Base-by-base conservation (phyloP, 2,329 filamentous ascomycete species). In the Claviceps purpurea region DNA sequence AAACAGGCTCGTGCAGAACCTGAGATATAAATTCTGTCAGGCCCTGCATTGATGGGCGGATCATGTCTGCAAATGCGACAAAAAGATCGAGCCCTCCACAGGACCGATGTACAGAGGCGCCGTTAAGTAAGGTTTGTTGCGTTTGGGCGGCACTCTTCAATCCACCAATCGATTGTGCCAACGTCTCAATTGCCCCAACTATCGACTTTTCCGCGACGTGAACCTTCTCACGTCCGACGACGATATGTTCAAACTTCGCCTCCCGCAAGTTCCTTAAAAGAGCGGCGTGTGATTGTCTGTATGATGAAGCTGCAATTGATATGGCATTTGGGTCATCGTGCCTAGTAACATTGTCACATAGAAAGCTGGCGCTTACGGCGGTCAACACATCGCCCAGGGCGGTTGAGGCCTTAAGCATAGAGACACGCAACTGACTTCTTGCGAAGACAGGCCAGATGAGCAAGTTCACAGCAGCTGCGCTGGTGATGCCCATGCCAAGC, bases 11-110 rank as follows among this genome's bases (percentile, higher is more conserved):
- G 49, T 85, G 81, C 6, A 96, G 78, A 13, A 94, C 86, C 60
- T 89, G 82, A 37, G 87, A 86, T 44, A 95, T 69, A 0, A 89
- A 95, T 59, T 85, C 89, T 1, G 88, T 87, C 16, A 96, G 71
- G 0, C 88, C 93, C 66, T 93, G 90, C 83, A 95, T 94, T 0
- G 89, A 89, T 2, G 89, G 89, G 0, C 88, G 89, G 26, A 95
- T 73, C 58, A 89, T 80, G n/a, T 76, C 73, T 51, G 95, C 93
- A 65, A 95, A 96, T 4, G 87, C 74, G 16, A 87, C 81, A 61
- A 95, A 95, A 57, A 95, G 89, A 55, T 54, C 87, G 1, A 83
- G 78, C 1, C 88, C 79, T 2, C 78, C 40, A 39, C 42, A 47
- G 10, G 38, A 48, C 14, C 39, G 45, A 22, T 47, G 46, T n/a